These are phyloP conservation scores for Solioccasus polychromus DNA, from an alignment of 768 basidiomycete genomes.

Conservation along the genomic window DNA sequence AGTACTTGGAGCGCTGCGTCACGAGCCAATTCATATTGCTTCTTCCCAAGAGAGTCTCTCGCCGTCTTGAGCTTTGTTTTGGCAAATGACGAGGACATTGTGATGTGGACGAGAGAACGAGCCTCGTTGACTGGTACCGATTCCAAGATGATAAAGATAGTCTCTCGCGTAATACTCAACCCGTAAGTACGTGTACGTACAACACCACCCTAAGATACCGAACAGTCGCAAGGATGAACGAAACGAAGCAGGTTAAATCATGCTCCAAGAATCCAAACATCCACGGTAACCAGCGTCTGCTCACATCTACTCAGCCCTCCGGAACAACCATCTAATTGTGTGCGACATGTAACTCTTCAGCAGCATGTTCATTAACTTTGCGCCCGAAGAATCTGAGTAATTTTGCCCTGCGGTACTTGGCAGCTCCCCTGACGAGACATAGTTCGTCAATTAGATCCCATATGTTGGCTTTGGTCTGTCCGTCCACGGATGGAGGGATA, in stretches of 20 bases:
- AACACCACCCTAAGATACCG: too few species aligned
- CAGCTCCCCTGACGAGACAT: slow-evolving; percentile 23
- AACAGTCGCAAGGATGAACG: too few species aligned
- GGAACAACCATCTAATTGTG: slow-evolving; percentile 1
- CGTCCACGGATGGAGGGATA: background rate
- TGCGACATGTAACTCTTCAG: background rate
- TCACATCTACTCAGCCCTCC: too few species aligned
- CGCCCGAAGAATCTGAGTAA: slow-evolving; percentile 18
- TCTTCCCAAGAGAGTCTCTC: slow-evolving; percentile 70
- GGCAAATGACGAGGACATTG: slow-evolving; percentile 40
- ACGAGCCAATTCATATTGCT: slow-evolving; percentile 68
- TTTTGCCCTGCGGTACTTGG: slow-evolving; percentile 11
- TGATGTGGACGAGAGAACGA: too few species aligned
- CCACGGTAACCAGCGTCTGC: too few species aligned
- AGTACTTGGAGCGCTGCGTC: slow-evolving; percentile 65
- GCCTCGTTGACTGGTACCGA: too few species aligned
- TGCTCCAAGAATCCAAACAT: too few species aligned
- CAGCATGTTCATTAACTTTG: slow-evolving; percentile 5
- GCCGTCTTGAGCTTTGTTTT: slow-evolving; percentile 79
- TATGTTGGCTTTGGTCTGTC: slow-evolving; percentile 3
- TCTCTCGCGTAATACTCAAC: too few species aligned
- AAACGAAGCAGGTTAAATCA: too few species aligned
- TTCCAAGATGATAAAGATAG: too few species aligned
- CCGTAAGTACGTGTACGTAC: too few species aligned
- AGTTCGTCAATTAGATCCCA: slow-evolving; percentile 17